Conservation (phyloP, 805 yeast genomes). For the Tetrapisispora fleetii region DNA sequence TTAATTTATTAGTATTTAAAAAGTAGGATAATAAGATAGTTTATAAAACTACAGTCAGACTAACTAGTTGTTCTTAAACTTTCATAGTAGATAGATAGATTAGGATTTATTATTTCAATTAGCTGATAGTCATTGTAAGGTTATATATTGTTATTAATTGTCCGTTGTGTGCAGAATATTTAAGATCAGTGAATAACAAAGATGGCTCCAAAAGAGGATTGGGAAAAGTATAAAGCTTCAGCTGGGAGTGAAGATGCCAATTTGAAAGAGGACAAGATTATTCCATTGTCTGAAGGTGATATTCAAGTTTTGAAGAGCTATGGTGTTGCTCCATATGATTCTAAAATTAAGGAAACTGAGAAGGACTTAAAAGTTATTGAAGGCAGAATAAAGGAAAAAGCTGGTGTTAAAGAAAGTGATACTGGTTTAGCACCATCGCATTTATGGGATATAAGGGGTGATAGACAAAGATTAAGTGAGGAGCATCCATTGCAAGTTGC, state of each 20-base stretch:
- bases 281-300: conserved; percentile 90
- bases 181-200: background rate
- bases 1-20: too few species aligned
- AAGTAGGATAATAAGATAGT: background rate
- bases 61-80: too few species aligned
- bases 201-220: conserved; percentile 96
- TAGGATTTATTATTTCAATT: too few species aligned
- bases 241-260: conserved; percentile 52
- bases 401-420: conserved; percentile 90
- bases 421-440: conserved; percentile 97
- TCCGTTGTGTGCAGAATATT: background rate
- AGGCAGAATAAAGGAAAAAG: conserved; percentile 81
- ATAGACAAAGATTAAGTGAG: conserved; percentile 81
- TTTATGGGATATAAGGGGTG: conserved; percentile 96
- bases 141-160: background rate
- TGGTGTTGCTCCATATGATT: conserved; percentile 94
- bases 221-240: conserved; percentile 97
- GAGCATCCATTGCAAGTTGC: conserved; percentile 98
- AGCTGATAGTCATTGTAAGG: background rate
- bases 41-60: too few species aligned
- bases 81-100: too few species aligned
- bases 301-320: conserved; percentile 94
- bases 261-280: conserved; percentile 58
- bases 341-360: conserved; percentile 70
- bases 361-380: conserved; percentile 80